Percentiles rank a stretch among this genome's conserved stretches.
These are phyloP conservation scores for Xanthoconium separans DNA, from an alignment of 1,284 basidiomycete genomes.

Conservation along the genomic window DNA sequence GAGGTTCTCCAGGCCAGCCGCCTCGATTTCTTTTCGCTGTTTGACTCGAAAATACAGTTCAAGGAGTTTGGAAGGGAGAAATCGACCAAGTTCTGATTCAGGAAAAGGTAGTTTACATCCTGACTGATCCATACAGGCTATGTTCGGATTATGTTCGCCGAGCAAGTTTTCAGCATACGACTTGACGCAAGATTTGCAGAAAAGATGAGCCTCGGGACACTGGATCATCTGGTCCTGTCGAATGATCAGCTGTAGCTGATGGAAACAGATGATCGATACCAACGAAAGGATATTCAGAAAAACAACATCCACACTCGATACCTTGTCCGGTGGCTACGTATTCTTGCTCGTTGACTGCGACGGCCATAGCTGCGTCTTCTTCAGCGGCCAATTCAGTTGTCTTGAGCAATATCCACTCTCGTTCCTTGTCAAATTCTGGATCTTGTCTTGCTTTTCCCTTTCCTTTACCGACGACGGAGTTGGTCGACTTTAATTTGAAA, in stretches of 20 bases:
- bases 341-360: conserved; percentile 36
- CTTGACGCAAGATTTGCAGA: conserved; percentile 62
- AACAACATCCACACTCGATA: conserved; percentile 85
- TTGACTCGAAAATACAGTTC: conserved; percentile 73
- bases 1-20: conserved; percentile 67
- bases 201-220: conserved; percentile 79
- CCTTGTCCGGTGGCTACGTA: conserved; percentile 49
- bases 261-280: conserved; percentile 29
- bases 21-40: conserved; percentile 75
- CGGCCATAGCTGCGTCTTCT: conserved; percentile 24
- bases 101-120: conserved; percentile 71
- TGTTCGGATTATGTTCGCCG: conserved; percentile 49
- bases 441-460: conserved; percentile 44
- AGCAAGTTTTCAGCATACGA: conserved; percentile 49
- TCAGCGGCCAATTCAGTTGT: conserved; percentile 8
- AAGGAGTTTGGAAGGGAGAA: conserved; percentile 62
- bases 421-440: conserved; percentile 46
- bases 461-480: conserved; percentile 41
- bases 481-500: conserved; percentile 42
- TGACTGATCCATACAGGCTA: conserved; percentile 80
- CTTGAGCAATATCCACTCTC: conserved; percentile 42
- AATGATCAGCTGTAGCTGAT: conserved; percentile 2
- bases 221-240: conserved; percentile 76
- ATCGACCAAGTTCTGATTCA: conserved; percentile 62
- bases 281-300: conserved; percentile 68